Base-by-base conservation (phyloP, 176 grass and related monocot genomes). In the Pontederia paniculata region DNA sequence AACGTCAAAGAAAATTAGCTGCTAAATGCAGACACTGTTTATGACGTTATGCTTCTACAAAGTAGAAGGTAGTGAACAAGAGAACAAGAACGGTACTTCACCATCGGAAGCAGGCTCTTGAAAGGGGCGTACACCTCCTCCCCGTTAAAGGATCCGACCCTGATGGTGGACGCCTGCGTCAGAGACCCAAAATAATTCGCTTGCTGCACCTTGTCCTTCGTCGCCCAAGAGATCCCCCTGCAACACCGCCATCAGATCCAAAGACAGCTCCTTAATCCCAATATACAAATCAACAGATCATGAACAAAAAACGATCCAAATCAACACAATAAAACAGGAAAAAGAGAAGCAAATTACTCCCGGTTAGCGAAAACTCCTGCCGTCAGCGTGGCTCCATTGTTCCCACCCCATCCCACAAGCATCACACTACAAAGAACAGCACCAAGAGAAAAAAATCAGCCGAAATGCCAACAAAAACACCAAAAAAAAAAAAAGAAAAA, bases 211-310 rank as follows among this genome's bases (percentile, higher is more conserved):
- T 81, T 88, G 64, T 97, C 93, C 71, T 91, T 97, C 14, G 93
- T 97, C 12, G 78, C 93, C 93, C 93, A 97, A 48, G 93, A 97
- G 46, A 97, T 97, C 15, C 93, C 93, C 72, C 93, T 97, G 68
- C 49, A 31, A 47, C 68, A 57, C 2, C 42, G 52, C 23, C 20
- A 58, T 41, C 44, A 44, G 25, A 11, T 42, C 28, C 17, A 19
- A 75, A 48, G 44, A 28, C 1, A 45, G 57, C 46, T 8, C 16
- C 15, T 19, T 0, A 28, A 11, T 9, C 37, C 10, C n/a, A 22
- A 45, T 22, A 19, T 12, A 21, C 42, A 22, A 23, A 16, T 22
- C 18, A 21, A 17, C 17, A 41, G 0, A 31, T 31, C 21, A 56
- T 15, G 11, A 57, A 13, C 14, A 20, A 62, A 23, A 44, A 60